A percentile compares a stretch with the other conserved stretches of the same genome.
Conservation (phyloP, 2,329 filamentous ascomycete genomes). For the Alternaria sp. region DNA sequence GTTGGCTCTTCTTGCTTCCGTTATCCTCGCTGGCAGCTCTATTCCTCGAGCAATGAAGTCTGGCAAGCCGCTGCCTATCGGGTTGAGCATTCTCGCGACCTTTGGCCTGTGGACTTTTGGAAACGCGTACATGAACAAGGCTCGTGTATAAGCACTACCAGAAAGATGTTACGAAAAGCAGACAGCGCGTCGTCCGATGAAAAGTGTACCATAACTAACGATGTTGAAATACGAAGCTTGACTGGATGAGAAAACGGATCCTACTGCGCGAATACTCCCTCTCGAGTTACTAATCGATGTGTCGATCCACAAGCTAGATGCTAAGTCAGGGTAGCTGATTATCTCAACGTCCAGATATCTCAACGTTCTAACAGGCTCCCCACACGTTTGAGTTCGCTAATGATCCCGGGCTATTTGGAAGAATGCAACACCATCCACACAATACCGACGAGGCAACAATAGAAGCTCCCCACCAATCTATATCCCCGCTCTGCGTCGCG, state of each 20-base stretch:
- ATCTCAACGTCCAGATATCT: not conserved
- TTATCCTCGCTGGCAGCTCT: conserved; percentile 82
- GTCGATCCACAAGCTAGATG: not conserved
- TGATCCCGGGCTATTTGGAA: conserved; percentile 13
- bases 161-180: not conserved
- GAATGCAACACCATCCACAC: conserved; percentile 16
- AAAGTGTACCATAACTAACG: not conserved
- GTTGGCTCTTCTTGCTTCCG: conserved; percentile 83
- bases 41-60: conserved; percentile 86
- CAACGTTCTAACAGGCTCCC: conserved; percentile 6
- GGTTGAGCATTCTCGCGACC: conserved; percentile 77
- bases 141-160: not conserved
- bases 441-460: conserved; percentile 9
- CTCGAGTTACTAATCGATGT: not conserved
- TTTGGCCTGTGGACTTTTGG: conserved; percentile 84
- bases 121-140: conserved; percentile 59
- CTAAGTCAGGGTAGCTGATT: not conserved
- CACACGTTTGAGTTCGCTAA: conserved; percentile 12
- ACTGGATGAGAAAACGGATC: not conserved
- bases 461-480: conserved; percentile 10
- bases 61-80: conserved; percentile 82
- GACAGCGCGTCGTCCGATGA: not conserved
- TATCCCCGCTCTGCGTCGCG: conserved; percentile 7
- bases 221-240: not conserved
- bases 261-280: not conserved